Conservation (phyloP, 2,329 filamentous ascomycete genomes). For the Epichloe aotearoae region DNA sequence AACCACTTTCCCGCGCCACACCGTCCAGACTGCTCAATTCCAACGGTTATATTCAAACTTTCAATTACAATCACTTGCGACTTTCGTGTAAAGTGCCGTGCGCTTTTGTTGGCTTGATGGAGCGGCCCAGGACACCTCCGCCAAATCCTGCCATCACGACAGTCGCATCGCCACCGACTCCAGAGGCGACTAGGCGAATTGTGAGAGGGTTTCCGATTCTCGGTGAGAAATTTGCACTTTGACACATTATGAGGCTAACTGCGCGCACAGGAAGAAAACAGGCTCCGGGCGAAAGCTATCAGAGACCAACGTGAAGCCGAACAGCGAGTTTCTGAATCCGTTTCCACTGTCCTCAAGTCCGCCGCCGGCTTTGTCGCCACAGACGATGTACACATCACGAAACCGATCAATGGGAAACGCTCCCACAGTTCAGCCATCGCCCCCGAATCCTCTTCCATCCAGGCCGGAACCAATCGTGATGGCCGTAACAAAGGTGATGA, state of each 20-base stretch:
- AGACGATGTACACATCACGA: conserved; percentile 44
- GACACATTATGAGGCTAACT: conserved; percentile 7
- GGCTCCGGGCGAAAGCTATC: conserved; percentile 77
- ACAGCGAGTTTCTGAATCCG: conserved; percentile 30
- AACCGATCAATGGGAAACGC: conserved; percentile 47
- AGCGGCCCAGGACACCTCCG: conserved; percentile 30
- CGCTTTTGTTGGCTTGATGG: conserved; percentile 22
- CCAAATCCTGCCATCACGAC: conserved; percentile 15
- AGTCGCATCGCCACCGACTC: conserved; percentile 34
- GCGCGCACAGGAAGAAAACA: conserved; percentile 61
- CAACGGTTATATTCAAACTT: neutral
- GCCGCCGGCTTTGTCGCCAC: conserved; percentile 61
- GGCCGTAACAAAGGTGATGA: conserved; percentile 39
- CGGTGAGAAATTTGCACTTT: neutral
- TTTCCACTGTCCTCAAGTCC: conserved; percentile 31
- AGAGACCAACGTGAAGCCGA: conserved; percentile 61
- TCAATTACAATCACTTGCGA: neutral
- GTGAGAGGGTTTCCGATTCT: conserved; percentile 23
- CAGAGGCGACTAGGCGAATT: conserved; percentile 41
- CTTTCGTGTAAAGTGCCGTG: neutral
- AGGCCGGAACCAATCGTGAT: conserved; percentile 54
- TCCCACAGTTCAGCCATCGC: conserved; percentile 49
- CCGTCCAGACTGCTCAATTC: neutral
- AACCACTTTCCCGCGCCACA: too few species aligned
- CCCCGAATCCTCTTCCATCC: conserved; percentile 14